A percentile compares a stretch with the other conserved stretches of the same genome.
phyloP scores from a whole-genome alignment of 1,284 basidiomycete genomes.

The Cryptococcus maquisensis region DNA sequence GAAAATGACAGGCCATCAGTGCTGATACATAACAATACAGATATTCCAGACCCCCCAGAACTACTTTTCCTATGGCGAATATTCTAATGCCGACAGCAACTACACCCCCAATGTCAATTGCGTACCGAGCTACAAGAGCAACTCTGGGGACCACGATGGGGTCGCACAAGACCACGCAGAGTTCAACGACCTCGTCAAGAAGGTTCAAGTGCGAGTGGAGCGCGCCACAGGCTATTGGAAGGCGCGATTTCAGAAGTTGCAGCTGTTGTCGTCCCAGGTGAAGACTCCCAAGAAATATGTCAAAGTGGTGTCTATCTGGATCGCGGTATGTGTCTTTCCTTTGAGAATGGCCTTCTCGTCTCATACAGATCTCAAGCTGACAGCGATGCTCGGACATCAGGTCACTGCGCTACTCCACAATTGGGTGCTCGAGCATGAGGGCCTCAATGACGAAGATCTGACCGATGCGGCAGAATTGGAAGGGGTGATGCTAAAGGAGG shows the following conservation, averaged over 20 bases:
- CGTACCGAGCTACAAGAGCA: neutral
- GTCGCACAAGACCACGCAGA: neutral
- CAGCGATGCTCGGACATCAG: neutral
- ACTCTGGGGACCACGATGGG: neutral
- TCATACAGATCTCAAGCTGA: neutral
- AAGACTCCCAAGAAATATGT: neutral
- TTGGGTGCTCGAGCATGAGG: neutral
- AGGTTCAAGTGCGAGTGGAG: neutral
- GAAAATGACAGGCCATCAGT: too few species aligned
- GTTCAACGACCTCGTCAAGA: neutral
- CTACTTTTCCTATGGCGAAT: neutral
- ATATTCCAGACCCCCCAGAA: neutral
- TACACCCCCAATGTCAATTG: neutral
- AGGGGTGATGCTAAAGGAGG: neutral
- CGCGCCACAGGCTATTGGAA: neutral
- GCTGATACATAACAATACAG: neutral
- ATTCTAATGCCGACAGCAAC: neutral
- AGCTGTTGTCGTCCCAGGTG: neutral
- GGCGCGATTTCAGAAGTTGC: neutral
- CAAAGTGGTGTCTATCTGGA: neutral
- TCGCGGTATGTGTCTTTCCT: neutral
- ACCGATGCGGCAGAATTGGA: neutral
- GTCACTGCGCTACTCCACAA: neutral
- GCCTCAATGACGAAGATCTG: neutral
- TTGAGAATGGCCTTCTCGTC: neutral